These are phyloP conservation scores for Trichoderma reesei DNA, from an alignment of 495 filamentous ascomycete genomes.

Conservation along the genomic window DNA sequence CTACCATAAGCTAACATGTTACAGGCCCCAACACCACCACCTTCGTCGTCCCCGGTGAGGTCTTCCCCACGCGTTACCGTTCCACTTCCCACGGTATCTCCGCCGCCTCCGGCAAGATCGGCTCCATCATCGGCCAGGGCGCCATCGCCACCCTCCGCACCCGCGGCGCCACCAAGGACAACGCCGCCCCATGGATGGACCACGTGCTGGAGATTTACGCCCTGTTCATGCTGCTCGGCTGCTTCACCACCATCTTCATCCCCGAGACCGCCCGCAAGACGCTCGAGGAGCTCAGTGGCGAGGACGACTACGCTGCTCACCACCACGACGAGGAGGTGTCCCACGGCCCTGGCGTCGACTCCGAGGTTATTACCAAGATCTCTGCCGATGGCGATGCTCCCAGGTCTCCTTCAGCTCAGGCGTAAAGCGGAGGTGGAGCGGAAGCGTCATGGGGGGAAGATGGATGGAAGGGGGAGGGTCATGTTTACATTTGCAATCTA, in stretches of 20 bases:
- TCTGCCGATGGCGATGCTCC: neutral
- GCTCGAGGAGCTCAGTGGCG: constrained; percentile 48
- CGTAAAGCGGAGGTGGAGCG: neutral
- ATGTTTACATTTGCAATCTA: neutral
- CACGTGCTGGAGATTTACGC: constrained; percentile 75
- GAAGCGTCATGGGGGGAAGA: neutral
- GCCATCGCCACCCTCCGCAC: constrained; percentile 44
- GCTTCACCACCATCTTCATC: constrained; percentile 56
- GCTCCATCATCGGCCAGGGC: constrained; percentile 50
- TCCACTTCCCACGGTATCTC: constrained; percentile 78
- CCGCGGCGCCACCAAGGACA: constrained; percentile 28
- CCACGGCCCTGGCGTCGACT: neutral
- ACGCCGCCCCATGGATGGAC: constrained; percentile 57
- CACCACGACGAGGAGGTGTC: constrained; percentile 7
- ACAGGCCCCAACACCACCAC: constrained; percentile 80
- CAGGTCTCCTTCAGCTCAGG: neutral
- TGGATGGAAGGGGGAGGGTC: neutral
- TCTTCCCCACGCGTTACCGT: constrained; percentile 80
- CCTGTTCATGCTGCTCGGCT: constrained; percentile 67
- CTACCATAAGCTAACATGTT: neutral
- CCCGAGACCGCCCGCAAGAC: constrained; percentile 69
- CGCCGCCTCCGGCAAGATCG: constrained; percentile 55
- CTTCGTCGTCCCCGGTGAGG: constrained; percentile 84
- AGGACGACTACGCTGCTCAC: constrained; percentile 21
- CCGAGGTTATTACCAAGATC: neutral